Evolutionary conservation across 129 eudicot genomes (phyloP).

Genomic region (Solidago caesia): DNA sequence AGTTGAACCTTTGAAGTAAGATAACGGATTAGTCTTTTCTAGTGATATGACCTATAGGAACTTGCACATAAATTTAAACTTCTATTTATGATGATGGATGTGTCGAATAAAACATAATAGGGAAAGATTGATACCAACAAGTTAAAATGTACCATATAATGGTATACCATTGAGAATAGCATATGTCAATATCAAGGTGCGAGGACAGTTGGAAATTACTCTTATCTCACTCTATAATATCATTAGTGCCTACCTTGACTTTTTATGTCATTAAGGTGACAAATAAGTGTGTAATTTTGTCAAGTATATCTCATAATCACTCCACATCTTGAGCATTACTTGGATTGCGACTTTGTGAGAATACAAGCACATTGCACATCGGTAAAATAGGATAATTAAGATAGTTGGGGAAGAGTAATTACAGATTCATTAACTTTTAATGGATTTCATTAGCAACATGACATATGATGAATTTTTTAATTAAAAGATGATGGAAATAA

Average conservation of each 20-base stretch:
- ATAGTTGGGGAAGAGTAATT: background rate
- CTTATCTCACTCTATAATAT: background rate
- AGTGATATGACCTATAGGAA: background rate
- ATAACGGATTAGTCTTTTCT: background rate
- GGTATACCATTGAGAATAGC: conserved; percentile 23
- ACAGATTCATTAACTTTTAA: background rate
- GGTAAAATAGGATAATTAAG: background rate
- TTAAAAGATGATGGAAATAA: background rate
- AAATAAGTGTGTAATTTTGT: conserved; percentile 16
- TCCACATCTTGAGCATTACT: conserved; percentile 6
- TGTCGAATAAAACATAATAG: background rate
- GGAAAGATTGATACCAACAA: conserved; percentile 8
- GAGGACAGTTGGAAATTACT: conserved; percentile 21
- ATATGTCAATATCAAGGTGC: conserved; percentile 14
- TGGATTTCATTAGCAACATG: background rate
- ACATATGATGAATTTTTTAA: background rate
- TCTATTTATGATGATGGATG: conserved; percentile 1
- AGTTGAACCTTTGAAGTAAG: background rate
- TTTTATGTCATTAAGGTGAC: conserved; percentile 16
- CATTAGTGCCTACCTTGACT: conserved; percentile 23
- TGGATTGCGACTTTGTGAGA: conserved; percentile 2
- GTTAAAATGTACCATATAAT: background rate
- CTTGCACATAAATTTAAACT: background rate
- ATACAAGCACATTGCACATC: background rate
- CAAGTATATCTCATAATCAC: conserved; percentile 6